These are phyloP conservation scores for Pseudofabraea citricarpa DNA, from an alignment of 2,329 filamentous ascomycete species.

Conservation along the genomic window DNA sequence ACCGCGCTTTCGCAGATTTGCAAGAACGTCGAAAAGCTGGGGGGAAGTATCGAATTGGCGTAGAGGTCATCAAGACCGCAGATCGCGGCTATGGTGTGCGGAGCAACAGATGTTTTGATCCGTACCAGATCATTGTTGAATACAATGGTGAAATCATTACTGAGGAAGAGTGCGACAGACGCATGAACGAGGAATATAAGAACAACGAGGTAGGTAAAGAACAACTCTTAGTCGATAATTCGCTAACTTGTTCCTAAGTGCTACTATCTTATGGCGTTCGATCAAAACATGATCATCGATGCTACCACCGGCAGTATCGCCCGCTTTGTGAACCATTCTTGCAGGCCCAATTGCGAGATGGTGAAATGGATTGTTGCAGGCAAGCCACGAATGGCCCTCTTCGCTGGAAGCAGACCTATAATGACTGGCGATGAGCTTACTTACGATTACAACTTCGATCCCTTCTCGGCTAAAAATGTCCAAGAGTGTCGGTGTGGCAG, in stretches of 20 bases:
- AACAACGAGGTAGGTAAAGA: slow-evolving; percentile 70
- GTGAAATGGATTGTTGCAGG: slow-evolving; percentile 95
- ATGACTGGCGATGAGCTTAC: slow-evolving; percentile 94
- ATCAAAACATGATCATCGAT: slow-evolving; percentile 98
- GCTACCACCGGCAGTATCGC: slow-evolving; percentile 94
- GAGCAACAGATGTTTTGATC: slow-evolving; percentile 79
- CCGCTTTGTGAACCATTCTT: slow-evolving; percentile 97
- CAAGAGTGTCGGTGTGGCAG: slow-evolving; percentile 62
- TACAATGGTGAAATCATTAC: slow-evolving; percentile 98
- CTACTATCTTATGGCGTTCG: slow-evolving; percentile 98
- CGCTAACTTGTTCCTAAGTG: slow-evolving; percentile 49
- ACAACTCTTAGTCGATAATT: slow-evolving; percentile 9
- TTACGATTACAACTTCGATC: slow-evolving; percentile 80
- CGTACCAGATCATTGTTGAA: slow-evolving; percentile 95
- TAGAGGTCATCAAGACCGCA: slow-evolving; percentile 87
- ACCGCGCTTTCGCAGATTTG: slow-evolving; percentile 82
- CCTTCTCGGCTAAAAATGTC: slow-evolving; percentile 64
- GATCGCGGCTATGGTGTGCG: slow-evolving; percentile 90
- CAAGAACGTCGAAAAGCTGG: slow-evolving; percentile 70
- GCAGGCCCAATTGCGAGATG: slow-evolving; percentile 94
- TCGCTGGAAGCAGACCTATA: slow-evolving; percentile 84
- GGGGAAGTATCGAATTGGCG: slow-evolving; percentile 84
- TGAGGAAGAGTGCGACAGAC: slow-evolving; percentile 83
- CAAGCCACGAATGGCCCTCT: slow-evolving; percentile 93
- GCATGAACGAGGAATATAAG: slow-evolving; percentile 92